Evolutionary conservation across 2,329 filamentous ascomycete genomes (phyloP), one percentile per base, ranked within the genome.

Genomic region (Dactylella cylindrospora): DNA sequence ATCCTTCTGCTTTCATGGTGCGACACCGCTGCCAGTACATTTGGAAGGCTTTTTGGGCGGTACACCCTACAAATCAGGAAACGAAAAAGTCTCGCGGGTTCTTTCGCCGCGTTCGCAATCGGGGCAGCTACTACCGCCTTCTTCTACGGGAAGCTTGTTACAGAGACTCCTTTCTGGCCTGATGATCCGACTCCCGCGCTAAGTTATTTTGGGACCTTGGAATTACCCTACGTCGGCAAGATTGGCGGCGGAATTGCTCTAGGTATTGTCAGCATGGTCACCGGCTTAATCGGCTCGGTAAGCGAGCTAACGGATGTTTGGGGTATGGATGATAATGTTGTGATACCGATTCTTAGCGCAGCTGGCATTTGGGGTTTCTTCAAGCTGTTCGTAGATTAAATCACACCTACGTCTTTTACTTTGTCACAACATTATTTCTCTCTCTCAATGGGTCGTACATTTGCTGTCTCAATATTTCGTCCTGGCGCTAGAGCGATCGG

Each of bases 251-350:
- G 80, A 1, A 68, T 85, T 62, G 93, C 93, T 1, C 77, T 97
- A 28, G 85, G 83, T 3, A 76, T 88, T 57, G 83, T 97, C 81
- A 88, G 89, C 70, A 66, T 95, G 31, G 88, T 87, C 76, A 90
- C 90, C 5, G 93, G 93, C n/a, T 74, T 97, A 35, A 82, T 91
- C 47, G 93, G 90, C 33, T 88, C 90, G 53, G 84, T 84, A 36
- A 96, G 90, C 70, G 93, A 98, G 74, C 86, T 91, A 12, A 79
- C 95, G 38, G 90, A 98, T 74, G 70, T 97, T 0, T 96, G 90
- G 72, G 88, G 90, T 40, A 90, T 89, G 86, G 93, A 98, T 70
- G 93, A 98, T 75, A 98, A 98, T 74, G 77, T 98, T 68, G 97
- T 91, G 43, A 98, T 98, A 73, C 93, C 93, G 1, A 83, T 95